A percentile compares a stretch with the other conserved stretches of the same genome.
Conservation (phyloP, 225 moss, liverwort and hornwort species). For the Thuidium tamariscinum region DNA sequence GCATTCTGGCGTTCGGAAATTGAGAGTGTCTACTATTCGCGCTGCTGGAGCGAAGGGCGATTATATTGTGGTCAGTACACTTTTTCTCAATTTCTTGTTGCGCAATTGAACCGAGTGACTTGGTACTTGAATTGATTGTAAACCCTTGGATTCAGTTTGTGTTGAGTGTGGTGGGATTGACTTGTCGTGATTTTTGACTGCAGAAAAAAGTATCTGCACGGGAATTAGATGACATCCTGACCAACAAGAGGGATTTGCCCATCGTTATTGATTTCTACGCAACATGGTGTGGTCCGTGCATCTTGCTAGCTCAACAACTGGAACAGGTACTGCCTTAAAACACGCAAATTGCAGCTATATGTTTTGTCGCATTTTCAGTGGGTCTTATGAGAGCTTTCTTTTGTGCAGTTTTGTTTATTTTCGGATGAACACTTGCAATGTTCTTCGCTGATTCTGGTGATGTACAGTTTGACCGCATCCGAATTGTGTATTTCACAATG, state of each 20-base stretch:
- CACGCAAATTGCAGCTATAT: neutral
- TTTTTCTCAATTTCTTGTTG: neutral
- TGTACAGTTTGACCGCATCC: neutral
- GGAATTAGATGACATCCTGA: constrained; percentile 76
- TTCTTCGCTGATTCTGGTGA: neutral
- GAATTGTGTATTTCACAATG: neutral
- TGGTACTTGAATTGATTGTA: neutral
- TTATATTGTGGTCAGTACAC: constrained; percentile 24
- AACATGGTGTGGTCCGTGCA: constrained; percentile 98
- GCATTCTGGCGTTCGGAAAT: neutral
- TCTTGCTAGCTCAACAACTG: constrained; percentile 82
- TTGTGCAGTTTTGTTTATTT: neutral
- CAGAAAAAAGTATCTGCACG: constrained; percentile 87
- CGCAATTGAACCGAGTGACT: neutral
- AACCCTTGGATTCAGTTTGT: neutral
- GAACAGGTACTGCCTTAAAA: constrained; percentile 39
- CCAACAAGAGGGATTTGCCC: constrained; percentile 55
- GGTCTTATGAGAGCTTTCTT: neutral
- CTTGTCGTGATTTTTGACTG: neutral
- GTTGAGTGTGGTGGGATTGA: neutral
- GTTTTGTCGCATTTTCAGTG: neutral
- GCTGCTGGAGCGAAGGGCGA: constrained; percentile 35
- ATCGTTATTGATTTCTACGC: constrained; percentile 96
- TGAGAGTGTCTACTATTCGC: neutral
- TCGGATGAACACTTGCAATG: neutral